Evolutionary conservation across 2,329 filamentous ascomycete species (phyloP), one percentile per base, ranked within the genome.

Genomic region (Nannizziopsis arthrosporioides): DNA sequence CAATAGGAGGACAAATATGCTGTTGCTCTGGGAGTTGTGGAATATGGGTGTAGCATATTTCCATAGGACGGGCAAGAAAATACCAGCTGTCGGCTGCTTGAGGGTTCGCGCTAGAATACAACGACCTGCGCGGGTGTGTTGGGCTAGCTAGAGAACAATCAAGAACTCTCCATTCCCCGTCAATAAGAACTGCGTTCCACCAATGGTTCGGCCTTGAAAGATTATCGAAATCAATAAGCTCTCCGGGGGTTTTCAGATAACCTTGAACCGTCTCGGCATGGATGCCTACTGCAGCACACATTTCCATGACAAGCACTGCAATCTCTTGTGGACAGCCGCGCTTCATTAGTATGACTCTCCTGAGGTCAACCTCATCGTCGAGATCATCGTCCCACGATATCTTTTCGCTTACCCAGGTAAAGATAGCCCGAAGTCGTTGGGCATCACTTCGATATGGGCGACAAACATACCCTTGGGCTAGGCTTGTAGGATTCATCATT

Each of bases 341-440:
- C 63, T 85, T 89, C 14, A 80, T 82, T 56, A 92, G 82, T 30
- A 98, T 81, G 3, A 94, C 85, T 41, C 85, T 79, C 47, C 84
- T 77, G 2, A 88, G 83, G 62, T 98, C 88, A 45, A 92, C 61
- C 14, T 68, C 70, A 6, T 83, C 75, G n/a, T 82, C 75, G 54
- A 87, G 88, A 55, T 94, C 88, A 58, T 95, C 90, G 46, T 98
- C 92, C 92, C 92, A 98, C 30, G 78, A 78, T 49, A 98, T 82
- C 57, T 90, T 88, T 63, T 98, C 92, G n/a, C 86, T 79, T 4
- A 94, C 86, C 90, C 90, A 98, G 1, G 85, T 95, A 60, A 96
- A 98, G 53, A 98, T 96, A 12, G 92, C 90, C 18, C 93, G 79
- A 19, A 98, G 69, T 32, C 89, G 79, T 64, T 98, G 92, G 0